Evolutionary conservation across 2,329 filamentous ascomycete genomes (phyloP), one percentile per base, ranked within the genome.

Genomic region (Rhinocladiella similis): DNA sequence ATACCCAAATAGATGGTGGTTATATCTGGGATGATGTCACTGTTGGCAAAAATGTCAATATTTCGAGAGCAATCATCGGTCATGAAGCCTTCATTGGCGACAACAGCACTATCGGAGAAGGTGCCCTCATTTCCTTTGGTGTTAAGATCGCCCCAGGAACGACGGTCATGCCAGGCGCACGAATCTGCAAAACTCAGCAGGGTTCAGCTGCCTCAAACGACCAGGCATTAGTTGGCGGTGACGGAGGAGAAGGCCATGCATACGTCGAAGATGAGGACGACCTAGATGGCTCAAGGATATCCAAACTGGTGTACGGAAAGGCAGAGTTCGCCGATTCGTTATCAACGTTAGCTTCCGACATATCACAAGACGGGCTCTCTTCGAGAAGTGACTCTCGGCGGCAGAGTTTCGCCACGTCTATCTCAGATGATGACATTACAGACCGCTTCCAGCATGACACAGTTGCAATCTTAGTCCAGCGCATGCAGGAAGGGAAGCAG

Each of bases 1-100:
- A 94, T 63, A 92, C 94, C 25, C 82, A 79, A 36, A 84, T 99
- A 59, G 82, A 89, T 47, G 82, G 90, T 64, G 88, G 90, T 19
- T 93, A 91, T 66, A 84, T 99, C 61, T 97, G 93, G 92, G 90
- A 97, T 65, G 83, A 91, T 65, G 85, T 85, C 0, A 82, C 82
- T 4, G 84, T 99, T 63, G 88, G 85, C 1, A 90, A 97, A 67
- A 86, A 86, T 18, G 80, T 87, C 14, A 81, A 81, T 20, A 77
- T 99, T 47, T 80, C 82, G 7, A 82, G 85, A 62, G 87, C 91
- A 1, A 84, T 99, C 41, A 77, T 99, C 52, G 94, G 89, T 3
- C 85, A 87, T 65, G 83, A 84, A 46, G 88, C 82, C 16, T 76
- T 81, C 1, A 75, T 99, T 53, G 91, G 91, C 19, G 86, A 85